phyloP scores from a whole-genome alignment of 2,329 filamentous ascomycete genomes.

The Sclerotinia sclerotiorum region DNA sequence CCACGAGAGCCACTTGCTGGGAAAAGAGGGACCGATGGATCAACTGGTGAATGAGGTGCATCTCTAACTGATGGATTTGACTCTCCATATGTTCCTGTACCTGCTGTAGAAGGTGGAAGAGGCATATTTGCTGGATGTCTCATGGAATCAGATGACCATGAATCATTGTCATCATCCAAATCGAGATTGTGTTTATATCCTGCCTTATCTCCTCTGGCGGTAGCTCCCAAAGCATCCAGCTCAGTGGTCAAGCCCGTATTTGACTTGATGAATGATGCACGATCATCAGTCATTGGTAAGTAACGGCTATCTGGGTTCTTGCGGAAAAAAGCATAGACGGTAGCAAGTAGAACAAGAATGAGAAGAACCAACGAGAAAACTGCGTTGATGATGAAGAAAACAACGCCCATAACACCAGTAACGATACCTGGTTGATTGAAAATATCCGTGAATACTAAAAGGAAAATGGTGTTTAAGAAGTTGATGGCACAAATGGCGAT shows the following conservation, averaged over 20 bases:
- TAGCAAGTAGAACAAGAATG: conserved; percentile 76
- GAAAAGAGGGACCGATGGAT: conserved; percentile 54
- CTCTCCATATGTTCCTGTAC: conserved; percentile 30
- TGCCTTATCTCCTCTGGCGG: conserved; percentile 78
- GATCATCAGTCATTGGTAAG: conserved; percentile 94
- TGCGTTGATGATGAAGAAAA: conserved; percentile 87
- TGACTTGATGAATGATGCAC: conserved; percentile 96
- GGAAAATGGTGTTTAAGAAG: conserved; percentile 86
- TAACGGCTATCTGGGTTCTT: conserved; percentile 96
- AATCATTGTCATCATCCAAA: conserved; percentile 71
- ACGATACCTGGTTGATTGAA: conserved; percentile 83
- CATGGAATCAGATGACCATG: conserved; percentile 60
- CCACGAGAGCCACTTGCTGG: conserved; percentile 43
- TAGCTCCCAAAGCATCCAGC: conserved; percentile 84
- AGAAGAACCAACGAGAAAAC: conserved; percentile 79
- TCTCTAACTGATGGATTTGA: conserved; percentile 34
- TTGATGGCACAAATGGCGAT: conserved; percentile 88
- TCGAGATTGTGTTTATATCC: conserved; percentile 59
- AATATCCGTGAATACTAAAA: conserved; percentile 83
- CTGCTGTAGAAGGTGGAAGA: conserved; percentile 39
- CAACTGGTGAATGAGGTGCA: conserved; percentile 48
- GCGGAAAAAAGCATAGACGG: conserved; percentile 76
- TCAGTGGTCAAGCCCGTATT: conserved; percentile 85
- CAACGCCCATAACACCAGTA: conserved; percentile 82
- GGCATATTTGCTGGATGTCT: conserved; percentile 45